A percentile compares a stretch with the other conserved stretches of the same genome.
phyloP scores from a whole-genome alignment of 78 protist genomes.

The Speleostelium caveatum region DNA sequence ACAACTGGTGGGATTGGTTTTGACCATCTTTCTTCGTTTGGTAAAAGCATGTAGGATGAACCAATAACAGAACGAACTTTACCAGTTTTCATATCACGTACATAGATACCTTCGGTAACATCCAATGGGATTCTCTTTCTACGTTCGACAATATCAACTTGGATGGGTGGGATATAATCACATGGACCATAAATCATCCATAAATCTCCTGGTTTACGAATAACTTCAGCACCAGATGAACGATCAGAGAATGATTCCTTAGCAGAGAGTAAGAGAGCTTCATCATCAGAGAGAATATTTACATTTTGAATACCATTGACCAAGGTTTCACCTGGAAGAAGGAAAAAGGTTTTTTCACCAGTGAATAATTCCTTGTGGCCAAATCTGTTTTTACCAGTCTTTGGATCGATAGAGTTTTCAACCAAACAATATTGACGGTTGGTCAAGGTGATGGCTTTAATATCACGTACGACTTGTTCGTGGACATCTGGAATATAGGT shows the following conservation, averaged over 20 bases:
- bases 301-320: constrained; percentile 84
- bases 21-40: constrained; percentile 91
- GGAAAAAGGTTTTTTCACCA: constrained; percentile 90
- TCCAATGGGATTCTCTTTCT: constrained; percentile 83
- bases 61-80: constrained; percentile 87
- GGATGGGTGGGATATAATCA: constrained; percentile 87
- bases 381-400: constrained; percentile 72
- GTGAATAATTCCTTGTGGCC: constrained; percentile 80
- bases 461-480: constrained; percentile 80
- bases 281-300: constrained; percentile 80
- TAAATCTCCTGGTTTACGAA: constrained; percentile 87
- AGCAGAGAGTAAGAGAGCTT: constrained; percentile 85
- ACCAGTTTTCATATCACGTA: constrained; percentile 91
- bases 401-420: constrained; percentile 79
- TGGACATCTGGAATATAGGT: constrained; percentile 89
- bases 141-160: constrained; percentile 87
- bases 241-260: constrained; percentile 39
- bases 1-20: constrained; percentile 88
- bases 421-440: constrained; percentile 92
- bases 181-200: constrained; percentile 89
- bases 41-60: constrained; percentile 82
- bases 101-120: constrained; percentile 92
- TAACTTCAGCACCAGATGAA: constrained; percentile 25
- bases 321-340: constrained; percentile 92
- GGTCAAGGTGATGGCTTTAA: constrained; percentile 82